Conservation (phyloP, 1,284 basidiomycete genomes). For the Apiotrichum sp. region DNA sequence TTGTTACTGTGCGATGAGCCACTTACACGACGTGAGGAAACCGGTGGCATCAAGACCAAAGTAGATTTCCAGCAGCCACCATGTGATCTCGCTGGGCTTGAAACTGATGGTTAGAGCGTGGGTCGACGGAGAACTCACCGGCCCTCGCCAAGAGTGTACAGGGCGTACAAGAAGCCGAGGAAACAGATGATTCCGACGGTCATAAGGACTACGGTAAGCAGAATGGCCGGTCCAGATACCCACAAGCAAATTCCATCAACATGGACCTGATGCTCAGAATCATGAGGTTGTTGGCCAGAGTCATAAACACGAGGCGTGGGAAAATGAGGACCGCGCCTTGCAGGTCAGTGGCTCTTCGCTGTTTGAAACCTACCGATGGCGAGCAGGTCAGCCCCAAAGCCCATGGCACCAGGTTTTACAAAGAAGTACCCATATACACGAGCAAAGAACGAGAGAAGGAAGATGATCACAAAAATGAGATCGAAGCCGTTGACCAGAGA, state of each 20-base stretch:
- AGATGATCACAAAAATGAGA: constrained; percentile 66
- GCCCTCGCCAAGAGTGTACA: constrained; percentile 62
- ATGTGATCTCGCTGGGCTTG: constrained; percentile 34
- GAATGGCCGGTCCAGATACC: constrained; percentile 6
- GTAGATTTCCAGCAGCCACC: constrained; percentile 50
- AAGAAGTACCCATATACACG: constrained; percentile 66
- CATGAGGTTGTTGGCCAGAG: constrained; percentile 72
- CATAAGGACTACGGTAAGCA: constrained; percentile 55
- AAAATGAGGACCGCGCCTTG: constrained; percentile 76
- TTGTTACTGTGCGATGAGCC: neutral
- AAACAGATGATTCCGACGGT: constrained; percentile 76
- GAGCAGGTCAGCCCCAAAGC: constrained; percentile 38
- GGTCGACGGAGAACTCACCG: neutral
- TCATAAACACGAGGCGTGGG: constrained; percentile 80
- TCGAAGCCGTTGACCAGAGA: constrained; percentile 70
- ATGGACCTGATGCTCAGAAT: constrained; percentile 47
- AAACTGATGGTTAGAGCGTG: neutral
- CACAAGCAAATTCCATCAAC: constrained; percentile 47
- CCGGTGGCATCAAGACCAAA: constrained; percentile 84
- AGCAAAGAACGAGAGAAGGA: constrained; percentile 64
- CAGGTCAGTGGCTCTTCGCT: constrained; percentile 25
- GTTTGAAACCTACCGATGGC: constrained; percentile 30
- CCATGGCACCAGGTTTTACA: constrained; percentile 55
- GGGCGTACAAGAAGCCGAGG: constrained; percentile 72
- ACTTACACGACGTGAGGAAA: constrained; percentile 68